A percentile compares a stretch with the other conserved stretches of the same genome.
Conservation (phyloP, 2,329 filamentous ascomycete genomes). For the Lizonia empirigonia region DNA sequence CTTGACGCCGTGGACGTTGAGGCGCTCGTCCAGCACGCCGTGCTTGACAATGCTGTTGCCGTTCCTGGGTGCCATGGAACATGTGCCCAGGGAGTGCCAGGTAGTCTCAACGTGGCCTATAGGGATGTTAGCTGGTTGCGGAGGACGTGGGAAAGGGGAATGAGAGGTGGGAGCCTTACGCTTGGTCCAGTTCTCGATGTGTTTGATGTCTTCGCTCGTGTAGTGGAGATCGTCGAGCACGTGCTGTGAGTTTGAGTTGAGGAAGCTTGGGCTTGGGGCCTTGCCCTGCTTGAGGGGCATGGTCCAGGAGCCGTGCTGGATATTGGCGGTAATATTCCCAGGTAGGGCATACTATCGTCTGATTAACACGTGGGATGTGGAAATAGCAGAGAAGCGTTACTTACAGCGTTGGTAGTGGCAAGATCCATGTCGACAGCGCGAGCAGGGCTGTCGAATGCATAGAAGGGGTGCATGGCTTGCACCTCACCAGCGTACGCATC, state of each 20-base stretch:
- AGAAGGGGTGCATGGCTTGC: conserved; percentile 70
- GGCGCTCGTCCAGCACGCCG: conserved; percentile 75
- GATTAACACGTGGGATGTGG: conserved; percentile 5
- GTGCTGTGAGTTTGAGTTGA: conserved; percentile 69
- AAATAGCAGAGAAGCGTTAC: background rate
- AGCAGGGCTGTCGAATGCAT: conserved; percentile 71
- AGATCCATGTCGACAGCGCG: conserved; percentile 75
- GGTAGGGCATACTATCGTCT: conserved; percentile 66
- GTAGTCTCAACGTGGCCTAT: conserved; percentile 72
- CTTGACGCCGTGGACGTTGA: conserved; percentile 79
- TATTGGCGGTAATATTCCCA: conserved; percentile 72
- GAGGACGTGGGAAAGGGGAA: background rate
- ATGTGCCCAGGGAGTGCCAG: conserved; percentile 72
- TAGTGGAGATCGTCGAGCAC: conserved; percentile 71
- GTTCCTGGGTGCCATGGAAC: conserved; percentile 76
- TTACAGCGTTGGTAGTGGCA: conserved; percentile 68
- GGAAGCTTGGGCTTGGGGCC: conserved; percentile 54
- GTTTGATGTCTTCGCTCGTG: conserved; percentile 64
- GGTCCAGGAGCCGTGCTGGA: conserved; percentile 76
- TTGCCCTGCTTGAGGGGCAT: conserved; percentile 63
- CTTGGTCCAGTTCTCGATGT: conserved; percentile 68
- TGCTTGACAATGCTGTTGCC: conserved; percentile 83
- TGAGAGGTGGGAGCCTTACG: conserved; percentile 27
- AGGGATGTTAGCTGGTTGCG: conserved; percentile 3
- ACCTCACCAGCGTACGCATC: conserved; percentile 76